These are phyloP conservation scores for Suillus placidus DNA, from an alignment of 768 basidiomycete species.

Conservation along the genomic window DNA sequence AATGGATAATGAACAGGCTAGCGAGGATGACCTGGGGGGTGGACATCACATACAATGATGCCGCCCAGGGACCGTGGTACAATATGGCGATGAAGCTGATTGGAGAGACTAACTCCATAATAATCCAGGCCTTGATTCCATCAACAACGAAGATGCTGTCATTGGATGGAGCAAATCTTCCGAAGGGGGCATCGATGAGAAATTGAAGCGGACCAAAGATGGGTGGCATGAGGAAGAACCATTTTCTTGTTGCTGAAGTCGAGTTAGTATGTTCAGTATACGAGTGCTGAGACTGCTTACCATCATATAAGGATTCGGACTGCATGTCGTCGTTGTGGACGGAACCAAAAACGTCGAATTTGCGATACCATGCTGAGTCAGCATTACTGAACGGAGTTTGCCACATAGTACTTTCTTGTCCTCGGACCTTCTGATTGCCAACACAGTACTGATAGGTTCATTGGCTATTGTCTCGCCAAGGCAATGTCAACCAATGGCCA, in stretches of 20 bases:
- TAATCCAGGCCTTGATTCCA: constrained; percentile 69
- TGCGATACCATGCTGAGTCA: constrained; percentile 22
- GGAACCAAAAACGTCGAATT: not conserved
- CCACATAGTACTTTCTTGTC: not conserved
- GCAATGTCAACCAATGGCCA: constrained; percentile 37
- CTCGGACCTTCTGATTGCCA: not conserved
- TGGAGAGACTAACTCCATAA: constrained; percentile 75
- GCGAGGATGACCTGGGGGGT: constrained; percentile 54
- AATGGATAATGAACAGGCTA: constrained; percentile 70
- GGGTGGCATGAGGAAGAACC: constrained; percentile 46
- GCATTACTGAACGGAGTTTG: not conserved
- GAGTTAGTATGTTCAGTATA: not conserved
- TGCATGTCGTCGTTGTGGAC: constrained; percentile 17
- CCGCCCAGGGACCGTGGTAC: constrained; percentile 50
- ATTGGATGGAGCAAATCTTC: constrained; percentile 61
- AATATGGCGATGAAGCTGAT: constrained; percentile 53
- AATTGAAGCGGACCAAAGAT: constrained; percentile 43
- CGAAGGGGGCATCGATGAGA: constrained; percentile 76
- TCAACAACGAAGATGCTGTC: constrained; percentile 57
- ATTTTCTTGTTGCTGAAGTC: constrained; percentile 41
- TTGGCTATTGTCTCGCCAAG: not conserved
- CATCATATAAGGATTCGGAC: constrained; percentile 22
- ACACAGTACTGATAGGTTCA: not conserved
- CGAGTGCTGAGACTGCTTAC: constrained; percentile 14
- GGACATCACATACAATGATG: constrained; percentile 34